Evolutionary conservation across 495 filamentous ascomycete species (phyloP).

Genomic region (Aspergillus olivimuriae): DNA sequence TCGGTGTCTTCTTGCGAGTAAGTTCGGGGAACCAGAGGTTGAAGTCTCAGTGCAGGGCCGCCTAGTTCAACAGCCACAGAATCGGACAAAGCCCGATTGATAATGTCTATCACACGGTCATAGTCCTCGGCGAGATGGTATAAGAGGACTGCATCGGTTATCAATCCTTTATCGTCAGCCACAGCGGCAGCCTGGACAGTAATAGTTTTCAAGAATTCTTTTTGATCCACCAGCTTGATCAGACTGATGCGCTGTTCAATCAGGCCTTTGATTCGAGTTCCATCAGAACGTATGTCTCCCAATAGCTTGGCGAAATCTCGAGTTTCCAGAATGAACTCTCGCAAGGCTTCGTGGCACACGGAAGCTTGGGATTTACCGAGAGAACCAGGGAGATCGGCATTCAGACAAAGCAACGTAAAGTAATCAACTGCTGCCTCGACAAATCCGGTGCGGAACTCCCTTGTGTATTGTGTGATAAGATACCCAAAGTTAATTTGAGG

Average conservation of each 20-base stretch:
- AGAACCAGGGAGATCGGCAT: constrained; percentile 70
- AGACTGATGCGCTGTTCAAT: constrained; percentile 85
- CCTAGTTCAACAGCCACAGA: constrained; percentile 77
- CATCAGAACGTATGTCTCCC: constrained; percentile 81
- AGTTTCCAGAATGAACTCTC: constrained; percentile 92
- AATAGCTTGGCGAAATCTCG: constrained; percentile 90
- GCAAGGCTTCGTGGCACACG: constrained; percentile 86
- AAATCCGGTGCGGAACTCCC: constrained; percentile 85
- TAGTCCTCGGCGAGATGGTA: constrained; percentile 95
- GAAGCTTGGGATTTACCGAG: constrained; percentile 68
- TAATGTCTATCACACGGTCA: constrained; percentile 79
- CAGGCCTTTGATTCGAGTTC: constrained; percentile 71
- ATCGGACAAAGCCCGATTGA: constrained; percentile 87
- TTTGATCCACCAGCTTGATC: constrained; percentile 70
- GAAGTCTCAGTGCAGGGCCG: constrained; percentile 62
- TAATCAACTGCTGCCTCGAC: constrained; percentile 89
- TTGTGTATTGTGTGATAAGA: constrained; percentile 91
- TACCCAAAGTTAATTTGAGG: constrained; percentile 92
- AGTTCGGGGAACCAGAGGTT: constrained; percentile 65
- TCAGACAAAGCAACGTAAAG: constrained; percentile 85
- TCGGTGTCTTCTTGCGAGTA: constrained; percentile 19
- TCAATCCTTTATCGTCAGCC: constrained; percentile 88
- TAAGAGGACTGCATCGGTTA: constrained; percentile 85
- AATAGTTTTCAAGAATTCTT: constrained; percentile 78
- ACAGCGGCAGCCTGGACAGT: constrained; percentile 83